A percentile compares a stretch with the other conserved stretches of the same genome.
These are phyloP conservation scores for Volvariella surrecta DNA, from an alignment of 1,284 basidiomycete species.

Conservation along the genomic window DNA sequence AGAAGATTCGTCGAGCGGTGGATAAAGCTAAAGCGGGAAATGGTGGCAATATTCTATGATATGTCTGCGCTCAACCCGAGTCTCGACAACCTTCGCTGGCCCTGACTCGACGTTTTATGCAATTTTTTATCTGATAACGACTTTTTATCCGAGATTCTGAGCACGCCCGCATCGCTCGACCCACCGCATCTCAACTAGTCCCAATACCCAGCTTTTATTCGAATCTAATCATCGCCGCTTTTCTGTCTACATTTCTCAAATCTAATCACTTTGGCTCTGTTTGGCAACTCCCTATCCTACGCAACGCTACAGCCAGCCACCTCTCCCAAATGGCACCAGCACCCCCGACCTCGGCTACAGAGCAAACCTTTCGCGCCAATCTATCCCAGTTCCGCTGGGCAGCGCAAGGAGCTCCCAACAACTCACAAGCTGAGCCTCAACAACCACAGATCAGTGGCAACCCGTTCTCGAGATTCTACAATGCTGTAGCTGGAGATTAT, in stretches of 20 bases:
- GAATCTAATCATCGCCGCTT: too few relatives aligned
- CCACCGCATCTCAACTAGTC: too few relatives aligned
- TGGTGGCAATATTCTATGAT: background rate
- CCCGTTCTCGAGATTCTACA: slow-evolving; percentile 72
- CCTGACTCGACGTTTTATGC: too few relatives aligned
- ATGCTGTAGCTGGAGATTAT: slow-evolving; percentile 70
- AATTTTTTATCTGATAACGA: too few relatives aligned
- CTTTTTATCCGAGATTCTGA: too few relatives aligned
- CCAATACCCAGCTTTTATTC: too few relatives aligned
- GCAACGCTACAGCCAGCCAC: background rate
- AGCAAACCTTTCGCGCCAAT: slow-evolving; percentile 61
- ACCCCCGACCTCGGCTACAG: slow-evolving; percentile 29
- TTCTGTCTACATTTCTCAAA: too few relatives aligned
- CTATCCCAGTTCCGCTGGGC: slow-evolving; percentile 86
- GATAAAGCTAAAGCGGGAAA: background rate
- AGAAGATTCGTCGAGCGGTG: slow-evolving; percentile 17
- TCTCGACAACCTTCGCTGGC: too few relatives aligned
- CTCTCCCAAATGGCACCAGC: slow-evolving; percentile 16
- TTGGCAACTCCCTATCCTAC: too few relatives aligned
- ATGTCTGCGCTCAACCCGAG: too few relatives aligned
- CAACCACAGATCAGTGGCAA: slow-evolving; percentile 26
- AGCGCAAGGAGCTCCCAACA: slow-evolving; percentile 59
- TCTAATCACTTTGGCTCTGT: too few relatives aligned
- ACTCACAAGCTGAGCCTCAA: slow-evolving; percentile 40
- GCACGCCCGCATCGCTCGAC: too few relatives aligned